Conservation (phyloP, 2,329 filamentous ascomycete species). For the Thielaviopsis populi region DNA sequence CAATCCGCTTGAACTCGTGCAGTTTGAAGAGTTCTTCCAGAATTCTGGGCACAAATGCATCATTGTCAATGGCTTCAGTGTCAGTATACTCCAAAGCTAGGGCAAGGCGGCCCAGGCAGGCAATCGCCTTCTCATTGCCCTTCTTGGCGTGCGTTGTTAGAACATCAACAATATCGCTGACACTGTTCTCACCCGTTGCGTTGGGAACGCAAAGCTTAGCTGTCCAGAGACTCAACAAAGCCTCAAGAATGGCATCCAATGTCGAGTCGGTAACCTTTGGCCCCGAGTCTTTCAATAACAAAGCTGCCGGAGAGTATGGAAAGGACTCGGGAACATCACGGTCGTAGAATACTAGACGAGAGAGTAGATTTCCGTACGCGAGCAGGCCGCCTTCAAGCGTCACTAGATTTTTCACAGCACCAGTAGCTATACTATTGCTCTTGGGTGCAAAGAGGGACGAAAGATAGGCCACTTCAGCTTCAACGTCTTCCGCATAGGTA, state of each 20-base stretch:
- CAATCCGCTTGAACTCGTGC: slow-evolving; percentile 70
- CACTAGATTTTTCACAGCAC: slow-evolving; percentile 27
- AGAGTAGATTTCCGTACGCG: slow-evolving; percentile 31
- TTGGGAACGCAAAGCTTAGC: slow-evolving; percentile 28
- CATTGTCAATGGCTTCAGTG: slow-evolving; percentile 21
- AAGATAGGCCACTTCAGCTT: slow-evolving; percentile 23
- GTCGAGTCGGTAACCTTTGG: slow-evolving; percentile 23
- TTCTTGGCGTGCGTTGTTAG: slow-evolving; percentile 57
- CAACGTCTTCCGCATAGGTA: slow-evolving; percentile 25
- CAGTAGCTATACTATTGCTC: slow-evolving; percentile 27
- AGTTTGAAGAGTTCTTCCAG: slow-evolving; percentile 56
- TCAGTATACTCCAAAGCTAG: slow-evolving; percentile 38
- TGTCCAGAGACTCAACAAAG: slow-evolving; percentile 33
- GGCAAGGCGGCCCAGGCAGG: slow-evolving; percentile 63
- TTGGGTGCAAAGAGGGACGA: slow-evolving; percentile 30
- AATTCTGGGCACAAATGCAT: slow-evolving; percentile 36
- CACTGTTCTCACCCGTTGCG: slow-evolving; percentile 18
- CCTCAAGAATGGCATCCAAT: slow-evolving; percentile 31
- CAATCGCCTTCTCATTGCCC: slow-evolving; percentile 67
- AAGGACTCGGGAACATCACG: slow-evolving; percentile 21
- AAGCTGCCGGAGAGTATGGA: slow-evolving; percentile 22
- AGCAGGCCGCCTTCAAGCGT: slow-evolving; percentile 34
- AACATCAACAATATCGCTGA: slow-evolving; percentile 39
- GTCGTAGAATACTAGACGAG: slow-evolving; percentile 32
- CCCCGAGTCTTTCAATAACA: slow-evolving; percentile 23